Evolutionary conservation across 169 alveolate genomes (phyloP), one percentile per base, ranked within the genome.

Genomic region (Cryptosporidium baileyi): DNA sequence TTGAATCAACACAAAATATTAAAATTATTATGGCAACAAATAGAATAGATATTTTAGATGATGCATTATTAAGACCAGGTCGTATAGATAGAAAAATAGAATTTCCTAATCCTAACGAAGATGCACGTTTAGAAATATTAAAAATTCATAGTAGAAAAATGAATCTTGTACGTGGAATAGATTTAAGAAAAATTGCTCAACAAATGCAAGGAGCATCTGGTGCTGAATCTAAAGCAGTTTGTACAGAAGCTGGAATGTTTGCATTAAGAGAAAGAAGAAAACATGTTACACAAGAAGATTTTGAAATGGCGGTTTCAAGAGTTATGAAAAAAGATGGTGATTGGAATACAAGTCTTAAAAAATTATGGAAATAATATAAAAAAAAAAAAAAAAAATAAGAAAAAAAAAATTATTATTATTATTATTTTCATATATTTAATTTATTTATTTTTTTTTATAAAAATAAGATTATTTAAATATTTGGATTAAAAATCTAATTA

Each of bases 211-310:
- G 98, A 13, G 97, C 98, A 24, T 94, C 98, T 19, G 99, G 99
- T 2, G 99, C 99, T 0, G 99, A 98, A 82, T 95, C 97, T 11
- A 98, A 95, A 81, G 99, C 99, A 5, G 99, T 97, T n/a, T 98
- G 99, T 90, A 96, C 99, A 17, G 99, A 98, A 91, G 99, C 99
- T 0, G 99, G 99, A 15, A 98, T 98, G 99, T 98, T 97, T 90
- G 99, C 99, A 3, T 93, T 98, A 38, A 94, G 99, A 65, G 99
- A 97, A 90, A 94, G 99, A 81, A 95, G 99, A 90, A 97, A 96
- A 63, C 99, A 97, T 89, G 99, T 98, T 17, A 97, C 99, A 9
- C 98, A 97, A 80, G 99, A 98, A 82, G 99, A 98, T 63, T 97
- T 97, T 79, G 97, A 95, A 74, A 95, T 96, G 95, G 97, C 99